These are phyloP conservation scores for Nitzschia sp. DNA, from an alignment of 108 stramenopile species.

Conservation along the genomic window DNA sequence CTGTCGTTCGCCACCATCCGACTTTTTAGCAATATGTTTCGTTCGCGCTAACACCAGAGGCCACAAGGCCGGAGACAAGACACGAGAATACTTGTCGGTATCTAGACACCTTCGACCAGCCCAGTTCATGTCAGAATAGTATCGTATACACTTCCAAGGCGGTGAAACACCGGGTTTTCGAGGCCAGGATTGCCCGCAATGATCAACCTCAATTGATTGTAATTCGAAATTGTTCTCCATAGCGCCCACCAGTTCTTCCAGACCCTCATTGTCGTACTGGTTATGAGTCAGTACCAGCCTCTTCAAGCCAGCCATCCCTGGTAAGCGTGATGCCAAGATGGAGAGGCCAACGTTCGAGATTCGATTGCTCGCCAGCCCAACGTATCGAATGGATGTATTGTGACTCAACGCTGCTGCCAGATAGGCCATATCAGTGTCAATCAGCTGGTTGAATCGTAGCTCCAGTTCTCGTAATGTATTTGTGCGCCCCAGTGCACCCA, in stretches of 20 bases:
- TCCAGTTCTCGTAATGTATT: slow-evolving; percentile 8
- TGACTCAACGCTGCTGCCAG: slow-evolving; percentile 26
- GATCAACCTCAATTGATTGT: slow-evolving; percentile 4
- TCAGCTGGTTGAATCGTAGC: slow-evolving; percentile 21
- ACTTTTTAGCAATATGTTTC: neutral
- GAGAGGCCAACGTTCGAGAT: slow-evolving; percentile 18
- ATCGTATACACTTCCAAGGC: neutral
- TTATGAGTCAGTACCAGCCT: slow-evolving; percentile 1
- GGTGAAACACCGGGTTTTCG: neutral
- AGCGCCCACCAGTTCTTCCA: neutral
- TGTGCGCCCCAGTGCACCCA: slow-evolving; percentile 25
- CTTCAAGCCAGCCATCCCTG: slow-evolving; percentile 14
- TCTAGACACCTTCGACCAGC: slow-evolving; percentile 5
- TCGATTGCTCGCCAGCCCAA: slow-evolving; percentile 14
- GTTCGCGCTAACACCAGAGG: slow-evolving; percentile 7
- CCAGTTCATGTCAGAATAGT: slow-evolving; percentile 30
- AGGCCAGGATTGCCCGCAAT: neutral
- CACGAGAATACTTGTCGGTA: neutral
- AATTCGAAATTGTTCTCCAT: slow-evolving; percentile 14
- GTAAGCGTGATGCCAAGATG: slow-evolving; percentile 23
- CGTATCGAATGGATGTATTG: slow-evolving; percentile 28
- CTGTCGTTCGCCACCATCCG: slow-evolving; percentile 8
- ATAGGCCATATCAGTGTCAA: slow-evolving; percentile 27
- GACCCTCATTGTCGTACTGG: neutral
- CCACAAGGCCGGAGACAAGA: slow-evolving; percentile 20